Percentiles rank a stretch among this genome's conserved stretches.
These are phyloP conservation scores for Sungouiozyma intestinalis DNA, from an alignment of 805 yeast genomes.

Conservation along the genomic window DNA sequence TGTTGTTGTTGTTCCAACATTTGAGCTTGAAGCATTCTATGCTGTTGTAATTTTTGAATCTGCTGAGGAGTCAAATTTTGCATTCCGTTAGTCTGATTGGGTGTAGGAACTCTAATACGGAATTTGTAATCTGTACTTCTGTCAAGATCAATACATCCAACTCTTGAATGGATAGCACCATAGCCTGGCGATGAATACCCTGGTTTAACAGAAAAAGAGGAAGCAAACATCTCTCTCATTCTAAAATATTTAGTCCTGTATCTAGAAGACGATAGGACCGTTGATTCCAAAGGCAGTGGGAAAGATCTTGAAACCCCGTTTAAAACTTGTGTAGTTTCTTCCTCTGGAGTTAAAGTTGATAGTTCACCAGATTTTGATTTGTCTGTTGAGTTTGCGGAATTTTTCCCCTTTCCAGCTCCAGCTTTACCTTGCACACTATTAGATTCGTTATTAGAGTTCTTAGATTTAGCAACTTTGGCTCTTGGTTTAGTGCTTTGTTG, in stretches of 20 bases:
- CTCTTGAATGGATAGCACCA: conserved; percentile 41
- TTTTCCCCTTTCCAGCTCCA: not conserved
- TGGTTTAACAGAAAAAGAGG: conserved; percentile 38
- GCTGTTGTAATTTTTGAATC: conserved; percentile 19
- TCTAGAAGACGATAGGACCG: conserved; percentile 58
- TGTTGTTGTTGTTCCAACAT: conserved; percentile 7
- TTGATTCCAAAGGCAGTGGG: conserved; percentile 76
- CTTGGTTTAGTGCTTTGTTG: conserved; percentile 22
- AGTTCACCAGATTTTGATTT: conserved; percentile 26
- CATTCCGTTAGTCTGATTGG: conserved; percentile 7
- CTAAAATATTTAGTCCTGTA: conserved; percentile 65
- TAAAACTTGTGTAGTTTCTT: conserved; percentile 83
- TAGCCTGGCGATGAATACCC: conserved; percentile 48
- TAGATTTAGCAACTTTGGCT: not conserved
- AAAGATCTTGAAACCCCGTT: conserved; percentile 76
- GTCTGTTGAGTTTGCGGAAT: not conserved
- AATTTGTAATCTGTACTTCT: conserved; percentile 55
- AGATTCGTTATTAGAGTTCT: conserved; percentile 11
- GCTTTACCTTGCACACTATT: conserved; percentile 24
- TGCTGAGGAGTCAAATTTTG: conserved; percentile 15
- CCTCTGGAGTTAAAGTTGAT: conserved; percentile 68
- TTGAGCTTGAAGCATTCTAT: conserved; percentile 16
- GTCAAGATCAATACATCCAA: conserved; percentile 69
- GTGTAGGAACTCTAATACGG: conserved; percentile 36
- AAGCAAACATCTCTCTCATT: conserved; percentile 90